Evolutionary conservation across 768 basidiomycete genomes (phyloP).

Genomic region (Podaxis mareebaensis): DNA sequence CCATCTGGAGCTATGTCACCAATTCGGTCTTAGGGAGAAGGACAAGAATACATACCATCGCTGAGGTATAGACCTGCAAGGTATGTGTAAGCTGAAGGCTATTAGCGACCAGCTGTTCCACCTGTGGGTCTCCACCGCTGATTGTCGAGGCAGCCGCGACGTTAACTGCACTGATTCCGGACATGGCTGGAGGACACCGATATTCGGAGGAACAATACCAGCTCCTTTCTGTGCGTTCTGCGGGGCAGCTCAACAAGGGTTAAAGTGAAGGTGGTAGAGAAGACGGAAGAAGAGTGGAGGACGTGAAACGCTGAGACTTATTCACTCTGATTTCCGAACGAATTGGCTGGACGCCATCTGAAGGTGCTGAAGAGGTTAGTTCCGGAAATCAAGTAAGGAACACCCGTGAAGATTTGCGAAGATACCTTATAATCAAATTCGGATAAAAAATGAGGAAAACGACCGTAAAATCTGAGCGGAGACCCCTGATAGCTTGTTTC

Average conservation of each 20-base stretch:
- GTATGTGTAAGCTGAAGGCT: constrained; percentile 18
- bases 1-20: constrained; percentile 10
- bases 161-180: constrained; percentile 16
- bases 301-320: background rate
- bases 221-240: background rate
- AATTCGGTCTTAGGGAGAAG: too few relatives aligned
- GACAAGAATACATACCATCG: constrained; percentile 12
- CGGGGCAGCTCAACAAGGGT: background rate
- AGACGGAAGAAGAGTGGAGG: background rate
- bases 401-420: too few relatives aligned
- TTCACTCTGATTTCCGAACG: too few relatives aligned
- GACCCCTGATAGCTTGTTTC: too few relatives aligned
- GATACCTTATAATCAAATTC: too few relatives aligned
- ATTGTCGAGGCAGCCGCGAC: constrained; percentile 14
- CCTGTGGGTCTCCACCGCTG: background rate
- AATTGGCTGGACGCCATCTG: background rate
- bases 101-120: background rate
- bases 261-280: background rate
- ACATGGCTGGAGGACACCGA: constrained; percentile 12
- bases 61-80: constrained; percentile 20
- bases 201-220: background rate
- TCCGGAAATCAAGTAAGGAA: too few relatives aligned
- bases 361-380: too few relatives aligned
- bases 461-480: too few relatives aligned
- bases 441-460: too few relatives aligned